phyloP scores from a whole-genome alignment of 768 basidiomycete genomes.

The Leccinum disarticulatum region DNA sequence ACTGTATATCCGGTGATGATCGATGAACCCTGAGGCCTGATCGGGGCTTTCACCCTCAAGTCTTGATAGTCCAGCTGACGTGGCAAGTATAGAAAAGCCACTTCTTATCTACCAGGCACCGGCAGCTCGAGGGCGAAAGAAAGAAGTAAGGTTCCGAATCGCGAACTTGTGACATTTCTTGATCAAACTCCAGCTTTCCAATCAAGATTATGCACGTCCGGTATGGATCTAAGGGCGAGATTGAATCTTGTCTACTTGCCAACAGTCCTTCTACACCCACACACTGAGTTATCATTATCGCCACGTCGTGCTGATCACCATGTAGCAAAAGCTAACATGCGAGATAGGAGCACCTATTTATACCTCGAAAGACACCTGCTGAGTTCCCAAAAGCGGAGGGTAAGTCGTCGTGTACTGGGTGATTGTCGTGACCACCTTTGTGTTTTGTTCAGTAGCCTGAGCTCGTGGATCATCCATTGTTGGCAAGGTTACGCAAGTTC shows the following conservation, averaged over 20 bases:
- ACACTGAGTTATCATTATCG: constrained; percentile 6
- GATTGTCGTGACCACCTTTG: not conserved
- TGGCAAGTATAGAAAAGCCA: not conserved
- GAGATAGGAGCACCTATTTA: not conserved
- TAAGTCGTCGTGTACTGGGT: not conserved
- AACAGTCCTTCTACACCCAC: not conserved
- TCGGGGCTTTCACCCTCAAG: not conserved
- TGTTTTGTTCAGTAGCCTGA: too few species aligned
- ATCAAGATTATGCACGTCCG: not conserved
- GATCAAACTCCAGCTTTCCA: constrained; percentile 1
- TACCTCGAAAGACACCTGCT: not conserved
- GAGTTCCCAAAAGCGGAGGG: not conserved
- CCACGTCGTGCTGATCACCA: constrained; percentile 2
- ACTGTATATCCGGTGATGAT: constrained; percentile 2
- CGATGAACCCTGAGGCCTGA: not conserved
- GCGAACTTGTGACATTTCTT: not conserved
- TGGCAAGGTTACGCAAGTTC: not conserved
- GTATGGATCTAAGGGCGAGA: not conserved
- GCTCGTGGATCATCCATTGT: too few species aligned
- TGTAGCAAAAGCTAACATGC: not conserved
- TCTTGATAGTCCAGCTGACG: not conserved
- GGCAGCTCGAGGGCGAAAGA: not conserved
- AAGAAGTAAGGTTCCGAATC: not conserved
- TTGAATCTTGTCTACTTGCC: not conserved
- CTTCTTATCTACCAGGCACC: not conserved